Percentiles rank a stretch among this genome's conserved stretches.
Conservation (phyloP, 352 stramenopile species). For the Pythium pyrilobum region DNA sequence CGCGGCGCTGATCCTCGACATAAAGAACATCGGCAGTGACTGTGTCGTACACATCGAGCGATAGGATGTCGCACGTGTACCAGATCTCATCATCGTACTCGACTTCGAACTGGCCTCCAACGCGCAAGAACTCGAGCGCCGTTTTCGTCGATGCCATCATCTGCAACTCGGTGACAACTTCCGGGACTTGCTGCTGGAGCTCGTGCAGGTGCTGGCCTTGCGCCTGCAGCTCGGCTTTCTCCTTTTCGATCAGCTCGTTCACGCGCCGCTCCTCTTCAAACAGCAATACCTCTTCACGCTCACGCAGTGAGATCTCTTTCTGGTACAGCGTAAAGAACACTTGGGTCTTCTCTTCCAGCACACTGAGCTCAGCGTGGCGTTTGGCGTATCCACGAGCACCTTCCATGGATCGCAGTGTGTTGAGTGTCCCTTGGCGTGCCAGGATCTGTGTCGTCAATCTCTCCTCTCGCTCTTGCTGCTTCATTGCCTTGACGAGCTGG, state of each 20-base stretch:
- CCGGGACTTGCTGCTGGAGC: slow-evolving; percentile 62
- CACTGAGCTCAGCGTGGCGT: slow-evolving; percentile 52
- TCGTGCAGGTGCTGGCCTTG: slow-evolving; percentile 43
- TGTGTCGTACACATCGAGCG: slow-evolving; percentile 51
- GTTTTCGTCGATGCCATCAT: slow-evolving; percentile 44
- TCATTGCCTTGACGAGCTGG: slow-evolving; percentile 55
- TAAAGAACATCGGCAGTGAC: slow-evolving; percentile 62
- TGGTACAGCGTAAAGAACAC: slow-evolving; percentile 41
- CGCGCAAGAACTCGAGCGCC: slow-evolving; percentile 58
- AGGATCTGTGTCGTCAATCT: slow-evolving; percentile 57
- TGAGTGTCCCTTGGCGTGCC: slow-evolving; percentile 57
- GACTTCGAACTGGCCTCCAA: slow-evolving; percentile 52
- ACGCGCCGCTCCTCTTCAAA: slow-evolving; percentile 43
- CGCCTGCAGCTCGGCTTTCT: slow-evolving; percentile 29
- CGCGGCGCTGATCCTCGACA: slow-evolving; percentile 48
- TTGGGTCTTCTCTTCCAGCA: slow-evolving; percentile 51
- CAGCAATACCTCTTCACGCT: slow-evolving; percentile 42
- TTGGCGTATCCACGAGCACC: slow-evolving; percentile 67
- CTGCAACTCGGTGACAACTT: slow-evolving; percentile 44
- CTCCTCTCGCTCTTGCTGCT: slow-evolving; percentile 65
- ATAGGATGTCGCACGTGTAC: slow-evolving; percentile 58
- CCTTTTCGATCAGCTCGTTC: slow-evolving; percentile 35
- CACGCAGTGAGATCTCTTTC: slow-evolving; percentile 30
- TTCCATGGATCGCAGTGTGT: slow-evolving; percentile 57
- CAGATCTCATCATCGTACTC: slow-evolving; percentile 69